Base-by-base conservation (phyloP, 257 asterid genomes). In the Solanum chiquidenum region DNA sequence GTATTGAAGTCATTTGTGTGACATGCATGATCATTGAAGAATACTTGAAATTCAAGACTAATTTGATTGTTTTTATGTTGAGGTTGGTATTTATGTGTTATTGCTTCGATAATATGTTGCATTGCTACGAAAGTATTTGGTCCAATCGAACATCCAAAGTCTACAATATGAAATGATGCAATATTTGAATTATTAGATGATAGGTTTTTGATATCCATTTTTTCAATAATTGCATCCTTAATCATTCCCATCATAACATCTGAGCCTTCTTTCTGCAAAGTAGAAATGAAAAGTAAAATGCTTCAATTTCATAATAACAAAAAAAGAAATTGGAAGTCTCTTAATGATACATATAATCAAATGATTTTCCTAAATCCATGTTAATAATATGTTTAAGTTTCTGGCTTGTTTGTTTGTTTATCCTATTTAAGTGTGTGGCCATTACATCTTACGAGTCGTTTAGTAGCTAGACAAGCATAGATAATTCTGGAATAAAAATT, bases 61-160 rank as follows among this genome's bases (percentile, higher is more conserved):
- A 29, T 68, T 27, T 29, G 35, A 0, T 1, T 68, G 74, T 68
- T 0, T 68, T 68, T 27, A 18, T 86, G 82, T 80, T 55, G 49
- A 12, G 62, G 34, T 77, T 52, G 92, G 40, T 82, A 40, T 44
- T 85, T 91, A 3, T 72, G 34, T 46, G 33, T 88, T 9, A 91
- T 72, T 42, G 94, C 89, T 87, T 89, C 72, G 5, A 84, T 88
- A 86, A 94, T 89, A 31, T 86, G 89, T 86, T 91, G 90, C 88
- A 90, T 87, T 0, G 93, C 92, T 2, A 83, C 46, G 80, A 93
- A 93, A 3, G 94, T 62, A 85, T 94, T 93, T 77, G 93, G 92
- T 31, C 95, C 97, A 7, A 87, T 68, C 2, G 94, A 91, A 40
- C 93, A 91, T 46, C 94, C 94, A 6, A 94, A 89, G 75, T 94